These are phyloP conservation scores for Pichia sp. DNA, from an alignment of 1,139 yeast species.

Conservation along the genomic window DNA sequence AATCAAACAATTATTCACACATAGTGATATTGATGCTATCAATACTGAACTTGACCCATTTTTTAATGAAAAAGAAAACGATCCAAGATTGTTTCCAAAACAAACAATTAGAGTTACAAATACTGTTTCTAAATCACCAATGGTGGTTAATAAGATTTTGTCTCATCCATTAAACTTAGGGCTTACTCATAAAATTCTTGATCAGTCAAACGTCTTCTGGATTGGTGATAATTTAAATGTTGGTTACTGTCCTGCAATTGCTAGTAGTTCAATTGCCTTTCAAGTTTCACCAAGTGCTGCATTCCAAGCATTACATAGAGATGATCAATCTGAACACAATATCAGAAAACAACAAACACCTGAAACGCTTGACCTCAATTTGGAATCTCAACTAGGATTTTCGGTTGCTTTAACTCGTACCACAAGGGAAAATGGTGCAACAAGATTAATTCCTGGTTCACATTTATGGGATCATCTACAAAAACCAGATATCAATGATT, in stretches of 20 bases:
- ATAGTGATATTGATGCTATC: constrained; percentile 6
- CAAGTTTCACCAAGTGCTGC: constrained; percentile 28
- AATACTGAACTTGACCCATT: constrained; percentile 12
- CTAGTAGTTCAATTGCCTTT: constrained; percentile 26
- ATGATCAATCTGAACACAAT: constrained; percentile 26
- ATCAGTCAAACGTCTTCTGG: constrained; percentile 14
- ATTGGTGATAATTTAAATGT: constrained; percentile 14
- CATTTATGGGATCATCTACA: constrained; percentile 28
- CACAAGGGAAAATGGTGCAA: constrained; percentile 28
- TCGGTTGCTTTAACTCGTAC: constrained; percentile 24
- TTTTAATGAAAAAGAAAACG: constrained; percentile 10
- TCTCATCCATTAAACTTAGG: constrained; percentile 11
- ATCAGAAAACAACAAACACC: constrained; percentile 16
- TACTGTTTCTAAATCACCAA: constrained; percentile 14
- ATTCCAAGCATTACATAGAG: constrained; percentile 27
- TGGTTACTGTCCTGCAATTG: constrained; percentile 10
- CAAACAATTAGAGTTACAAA: constrained; percentile 13
- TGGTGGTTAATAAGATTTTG: constrained; percentile 12
- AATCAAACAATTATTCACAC: constrained; percentile 6
- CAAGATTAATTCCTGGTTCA: constrained; percentile 27
- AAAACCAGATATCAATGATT: constrained; percentile 24
- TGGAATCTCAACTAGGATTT: constrained; percentile 25
- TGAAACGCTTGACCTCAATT: constrained; percentile 15
- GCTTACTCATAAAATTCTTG: constrained; percentile 6
- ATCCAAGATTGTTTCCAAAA: constrained; percentile 13